phyloP scores from a whole-genome alignment of 805 yeast genomes.

The Kuraishia floccosa region DNA sequence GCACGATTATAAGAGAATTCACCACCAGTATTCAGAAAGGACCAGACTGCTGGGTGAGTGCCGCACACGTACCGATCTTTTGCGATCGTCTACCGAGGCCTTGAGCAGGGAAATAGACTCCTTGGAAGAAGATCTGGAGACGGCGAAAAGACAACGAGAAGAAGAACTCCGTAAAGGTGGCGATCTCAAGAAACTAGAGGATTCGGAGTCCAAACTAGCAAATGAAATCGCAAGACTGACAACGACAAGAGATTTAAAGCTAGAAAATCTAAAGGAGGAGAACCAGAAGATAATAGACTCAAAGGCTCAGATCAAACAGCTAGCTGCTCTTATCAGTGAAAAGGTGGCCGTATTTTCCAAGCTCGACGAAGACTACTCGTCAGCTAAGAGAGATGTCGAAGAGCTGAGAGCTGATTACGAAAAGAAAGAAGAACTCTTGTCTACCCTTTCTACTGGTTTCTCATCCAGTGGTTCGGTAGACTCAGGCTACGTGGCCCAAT shows the following conservation, averaged over 20 bases:
- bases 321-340: constrained; percentile 20
- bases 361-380: constrained; percentile 32
- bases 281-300: constrained; percentile 20
- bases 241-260: constrained; percentile 50
- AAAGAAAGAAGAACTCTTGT: constrained; percentile 66
- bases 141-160: constrained; percentile 39
- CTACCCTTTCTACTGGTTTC: constrained; percentile 82
- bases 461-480: constrained; percentile 69
- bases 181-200: constrained; percentile 46
- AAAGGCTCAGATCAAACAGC: constrained; percentile 19
- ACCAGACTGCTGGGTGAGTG: constrained; percentile 29
- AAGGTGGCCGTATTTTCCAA: constrained; percentile 24
- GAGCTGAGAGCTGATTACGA: constrained; percentile 33
- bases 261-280: constrained; percentile 50
- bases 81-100: constrained; percentile 31
- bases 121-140: constrained; percentile 49
- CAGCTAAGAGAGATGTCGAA: constrained; percentile 30
- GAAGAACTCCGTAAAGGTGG: constrained; percentile 52
- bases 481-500: constrained; percentile 68
- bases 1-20: constrained; percentile 46
- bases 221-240: constrained; percentile 57
- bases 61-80: constrained; percentile 25
- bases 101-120: constrained; percentile 43
- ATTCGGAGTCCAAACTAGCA: constrained; percentile 38
- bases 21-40: constrained; percentile 28